Base-by-base conservation (phyloP, 2,329 filamentous ascomycete species). In the Aspergillus sp. region DNA sequence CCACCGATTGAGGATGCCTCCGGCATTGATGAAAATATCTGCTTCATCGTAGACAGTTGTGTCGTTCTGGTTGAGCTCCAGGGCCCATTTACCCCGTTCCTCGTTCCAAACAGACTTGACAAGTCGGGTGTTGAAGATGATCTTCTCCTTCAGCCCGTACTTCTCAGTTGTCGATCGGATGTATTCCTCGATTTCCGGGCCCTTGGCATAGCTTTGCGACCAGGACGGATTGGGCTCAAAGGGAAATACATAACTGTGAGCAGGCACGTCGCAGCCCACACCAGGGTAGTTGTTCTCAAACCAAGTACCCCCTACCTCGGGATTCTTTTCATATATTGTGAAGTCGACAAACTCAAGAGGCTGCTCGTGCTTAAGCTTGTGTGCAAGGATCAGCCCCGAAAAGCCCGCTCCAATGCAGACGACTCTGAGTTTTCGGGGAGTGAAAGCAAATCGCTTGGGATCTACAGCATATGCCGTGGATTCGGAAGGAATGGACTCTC, bases 221-320 rank as follows among this genome's bases (percentile, higher is more conserved):
- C 78, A 81, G 39, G 76, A 69, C 0, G 77, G 77, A 21, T 80
- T 80, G 2, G 77, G 77, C 10, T 77, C 75, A 59, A 77, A 82
- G 3, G 75, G 77, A 25, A 75, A 76, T 13, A 74, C 71, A 58
- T 80, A 81, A 17, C 76, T 77, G 47, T 59, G 57, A 13, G 57
- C 52, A 50, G 25, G 15, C n/a, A 60, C 39, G 60, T 75, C 73
- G 59, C 71, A 79, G 15, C 68, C 71, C 15, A 78, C 76, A 5
- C 78, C 79, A 0, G 71, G 71, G 54, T 74, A 75, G n/a, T 62
- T 44, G 58, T 74, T 74, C 59, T 72, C 70, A 15, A 67, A 60
- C 72, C 72, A 75, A 5, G 72, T 73, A 5, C 72, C 73, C n/a
- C 72, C 72, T 27, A 75, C 61, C 19, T 73, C 71, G 11, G 41